Evolutionary conservation across 2,329 filamentous ascomycete genomes (phyloP), one percentile per base, ranked within the genome.

Genomic region (Colletotrichum lentis): DNA sequence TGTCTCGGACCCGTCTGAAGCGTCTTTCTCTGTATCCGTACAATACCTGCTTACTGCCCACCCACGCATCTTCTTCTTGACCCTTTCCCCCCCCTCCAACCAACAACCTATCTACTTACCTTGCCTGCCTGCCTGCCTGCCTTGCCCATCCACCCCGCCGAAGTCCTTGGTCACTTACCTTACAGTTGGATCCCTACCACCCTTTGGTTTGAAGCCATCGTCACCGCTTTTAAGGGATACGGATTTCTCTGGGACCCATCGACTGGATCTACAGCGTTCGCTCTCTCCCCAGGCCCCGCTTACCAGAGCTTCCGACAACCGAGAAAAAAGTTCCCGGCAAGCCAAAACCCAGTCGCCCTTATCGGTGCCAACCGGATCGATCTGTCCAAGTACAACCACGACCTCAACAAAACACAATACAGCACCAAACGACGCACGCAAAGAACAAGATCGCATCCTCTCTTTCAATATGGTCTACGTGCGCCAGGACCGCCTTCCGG

Each of bases 401-500:
- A 35, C 31, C 20, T 52, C 46, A 37, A 53, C 3, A 16, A 14
- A 14, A 10, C 58, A 39, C 39, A 22, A 53, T 10, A 43, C 52
- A 43, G 3, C 46, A 61, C 5, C 24, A 56, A 27, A 53, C 50
- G 50, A 37, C 50, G 50, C 50, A 31, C 31, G 50, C 27, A 53
- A 53, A 18, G 27, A 52, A 35, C 10, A 53, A 20, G 27, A 37
- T 35, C 27, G 27, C 31, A 20, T 31, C 18, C 49, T 52, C 37
- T 39, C 64, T 69, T 69, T 62, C 73, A 84, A 74, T 63, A 97
- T 97, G 94, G 94, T 96, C 70, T 98, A 98, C 85, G 94, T 99
- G 69, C 93, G 96, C 72, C 92, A 97, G 81, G 90, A 94, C 76
- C 90, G 93, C 81, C 90, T 99, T 71, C 89, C 91, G 46, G 93